Conservation (phyloP, 176 grass and related monocot species). For the Typha latifolia region DNA sequence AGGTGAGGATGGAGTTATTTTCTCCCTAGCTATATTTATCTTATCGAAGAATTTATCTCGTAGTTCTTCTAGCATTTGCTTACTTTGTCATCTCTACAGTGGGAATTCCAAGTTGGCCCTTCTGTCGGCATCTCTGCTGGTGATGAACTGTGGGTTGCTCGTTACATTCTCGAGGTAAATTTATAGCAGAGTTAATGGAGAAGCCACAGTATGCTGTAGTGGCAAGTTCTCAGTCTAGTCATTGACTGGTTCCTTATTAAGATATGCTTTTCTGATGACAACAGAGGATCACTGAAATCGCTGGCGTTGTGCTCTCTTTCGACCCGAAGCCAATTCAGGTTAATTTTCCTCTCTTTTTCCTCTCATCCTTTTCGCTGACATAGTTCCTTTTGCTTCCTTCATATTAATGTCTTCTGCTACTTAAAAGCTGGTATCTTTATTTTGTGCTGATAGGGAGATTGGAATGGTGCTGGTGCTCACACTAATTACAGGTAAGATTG, state of each 20-base stretch:
- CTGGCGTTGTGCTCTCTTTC: slow-evolving; percentile 54
- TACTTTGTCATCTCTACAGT: slow-evolving; percentile 25
- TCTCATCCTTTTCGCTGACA: neutral
- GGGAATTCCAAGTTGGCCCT: slow-evolving; percentile 89
- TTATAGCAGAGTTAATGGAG: neutral
- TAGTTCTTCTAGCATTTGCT: neutral
- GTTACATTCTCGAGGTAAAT: slow-evolving; percentile 82
- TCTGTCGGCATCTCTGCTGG: slow-evolving; percentile 46
- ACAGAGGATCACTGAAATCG: slow-evolving; percentile 78
- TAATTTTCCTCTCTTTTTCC: neutral
- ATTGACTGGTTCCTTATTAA: neutral
- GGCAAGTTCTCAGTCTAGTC: neutral
- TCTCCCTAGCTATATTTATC: neutral
- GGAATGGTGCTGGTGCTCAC: slow-evolving; percentile 88
- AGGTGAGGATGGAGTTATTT: slow-evolving; percentile 16
- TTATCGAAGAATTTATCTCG: neutral
- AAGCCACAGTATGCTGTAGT: neutral
- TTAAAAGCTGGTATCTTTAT: neutral
- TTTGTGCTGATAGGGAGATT: slow-evolving; percentile 42
- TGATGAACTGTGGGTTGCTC: slow-evolving; percentile 67
- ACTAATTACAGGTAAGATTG: slow-evolving; percentile 63
- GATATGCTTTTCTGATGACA: neutral
- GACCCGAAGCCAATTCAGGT: slow-evolving; percentile 79
- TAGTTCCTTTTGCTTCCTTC: neutral
- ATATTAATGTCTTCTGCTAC: neutral